Evolutionary conservation across 805 yeast genomes (phyloP), one percentile per base, ranked within the genome.

Genomic region (Hanseniaspora thailandica): DNA sequence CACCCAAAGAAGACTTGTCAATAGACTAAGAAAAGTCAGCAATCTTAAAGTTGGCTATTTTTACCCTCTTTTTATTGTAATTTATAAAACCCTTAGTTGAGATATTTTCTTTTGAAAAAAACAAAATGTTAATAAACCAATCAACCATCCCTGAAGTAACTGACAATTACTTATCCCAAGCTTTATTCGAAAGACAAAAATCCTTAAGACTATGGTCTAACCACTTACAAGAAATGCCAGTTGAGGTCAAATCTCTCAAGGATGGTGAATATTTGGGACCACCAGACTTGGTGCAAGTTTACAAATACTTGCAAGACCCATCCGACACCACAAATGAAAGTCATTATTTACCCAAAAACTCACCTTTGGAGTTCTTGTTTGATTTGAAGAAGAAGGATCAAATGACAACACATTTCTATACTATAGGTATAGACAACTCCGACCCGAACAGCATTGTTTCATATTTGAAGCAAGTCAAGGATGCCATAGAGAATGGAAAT

Each of bases 381-480:
- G 35, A 47, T 17, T 23, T 54, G n/a, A 48, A 47, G 17, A 54
- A 54, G 19, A 54, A 54, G 22, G 28, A 41, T 38, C 78, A 73
- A 47, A 66, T 80, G n/a, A 85, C 87, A 9, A 82, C 93, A 2
- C 84, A 76, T 63, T 70, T 84, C 45, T 84, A 85, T 65, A 80
- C 77, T 59, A 76, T 86, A 0, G 95, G 95, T 6, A 74, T 81
- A 2, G 90, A 85, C 62, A 81, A 84, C 19, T 79, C 86, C 23
- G 82, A 79, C 60, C 77, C 86, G 15, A 85, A 93, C 1, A 76
- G 88, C 1, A 80, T 85, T 52, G 89, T 90, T 10, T 88, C 88
- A 1, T 80, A 80, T 55, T 68, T 84, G 54, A 84, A 83, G 63
- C 75, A 78, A 6, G 64, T 85, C 57, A 82, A 87, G 33, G 84